Evolutionary conservation across 2,329 filamentous ascomycete genomes (phyloP).

Genomic region (Aspergillus ochraceus): DNA sequence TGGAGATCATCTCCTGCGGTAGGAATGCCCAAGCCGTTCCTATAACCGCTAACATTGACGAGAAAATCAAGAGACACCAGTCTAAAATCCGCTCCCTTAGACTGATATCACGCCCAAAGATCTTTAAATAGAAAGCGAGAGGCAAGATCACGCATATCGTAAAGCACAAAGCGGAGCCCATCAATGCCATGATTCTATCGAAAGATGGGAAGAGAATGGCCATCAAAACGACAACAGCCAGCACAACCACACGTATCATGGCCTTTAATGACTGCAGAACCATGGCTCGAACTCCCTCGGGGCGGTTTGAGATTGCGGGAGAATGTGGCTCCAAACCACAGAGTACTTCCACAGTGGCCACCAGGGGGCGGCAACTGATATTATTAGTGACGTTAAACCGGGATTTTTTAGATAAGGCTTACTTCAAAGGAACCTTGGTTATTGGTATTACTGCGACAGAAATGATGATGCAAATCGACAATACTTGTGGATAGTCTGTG

Average conservation of each 20-base stretch:
- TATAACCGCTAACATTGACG: constrained; percentile 67
- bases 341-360: constrained; percentile 80
- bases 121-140: constrained; percentile 82
- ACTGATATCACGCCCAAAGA: constrained; percentile 74
- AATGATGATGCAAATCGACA: constrained; percentile 78
- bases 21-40: constrained; percentile 87
- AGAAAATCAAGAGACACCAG: constrained; percentile 69
- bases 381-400: background rate
- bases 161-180: constrained; percentile 88
- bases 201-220: constrained; percentile 75
- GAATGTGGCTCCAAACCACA: constrained; percentile 66
- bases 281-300: constrained; percentile 40
- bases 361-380: constrained; percentile 72
- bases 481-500: constrained; percentile 67
- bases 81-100: constrained; percentile 63
- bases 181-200: constrained; percentile 85
- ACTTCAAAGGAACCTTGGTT: constrained; percentile 89
- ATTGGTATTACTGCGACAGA: constrained; percentile 92
- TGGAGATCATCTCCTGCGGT: constrained; percentile 71
- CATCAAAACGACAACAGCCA: constrained; percentile 73
- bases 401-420: constrained; percentile 22
- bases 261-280: constrained; percentile 60
- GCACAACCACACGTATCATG: constrained; percentile 63
- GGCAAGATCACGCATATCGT: constrained; percentile 92
- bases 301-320: constrained; percentile 25